Evolutionary conservation across 192 early-diverging fungal species (phyloP), one percentile per base, ranked within the genome.

Genomic region (Spizellomyces sp.): DNA sequence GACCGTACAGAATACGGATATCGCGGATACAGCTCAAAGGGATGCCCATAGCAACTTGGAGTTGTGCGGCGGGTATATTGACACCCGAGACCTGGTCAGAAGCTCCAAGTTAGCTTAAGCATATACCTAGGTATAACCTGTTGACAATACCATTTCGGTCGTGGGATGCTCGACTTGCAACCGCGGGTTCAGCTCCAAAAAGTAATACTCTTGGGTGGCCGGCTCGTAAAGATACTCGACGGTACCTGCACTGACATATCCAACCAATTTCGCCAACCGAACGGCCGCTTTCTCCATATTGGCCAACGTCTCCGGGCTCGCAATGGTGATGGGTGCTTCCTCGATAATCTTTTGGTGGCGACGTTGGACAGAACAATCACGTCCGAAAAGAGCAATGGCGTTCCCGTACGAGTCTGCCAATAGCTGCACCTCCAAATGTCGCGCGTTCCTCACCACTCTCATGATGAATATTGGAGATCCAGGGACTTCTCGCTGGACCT

Each of bases 261-360:
- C 97, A 50, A 98, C 96, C 27, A 98, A 76, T 70, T 93, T 90
- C 36, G 94, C 95, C 50, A 99, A 82, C 66, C 94, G 86, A 42
- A 99, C 96, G n/a, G 97, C 97, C 6, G 95, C 93, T 79, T 90
- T 88, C 84, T 99, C 97, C 97, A 99, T 99, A 48, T 87, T 71
- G 67, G 90, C 86, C 66, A 93, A 92, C n/a, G 66, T 75, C 27
- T 77, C 75, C 0, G 69, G 67, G 9, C 47, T 92, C 88, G 57
- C 84, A 77, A 80, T 88, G 77, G 81, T 94, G 89, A 99, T 94
- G 6, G 95, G 96, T 4, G 97, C 97, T 81, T 98, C 97, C 79
- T 99, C 96, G 50, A 99, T 92, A 77, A 99, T 99, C 86, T 99
- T 99, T 84, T 99, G 97, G 74, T 99, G 97, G 45, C 97, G 89